These are phyloP conservation scores for Sporothrix schenckii DNA, from an alignment of 2,329 filamentous ascomycete species.

Conservation along the genomic window DNA sequence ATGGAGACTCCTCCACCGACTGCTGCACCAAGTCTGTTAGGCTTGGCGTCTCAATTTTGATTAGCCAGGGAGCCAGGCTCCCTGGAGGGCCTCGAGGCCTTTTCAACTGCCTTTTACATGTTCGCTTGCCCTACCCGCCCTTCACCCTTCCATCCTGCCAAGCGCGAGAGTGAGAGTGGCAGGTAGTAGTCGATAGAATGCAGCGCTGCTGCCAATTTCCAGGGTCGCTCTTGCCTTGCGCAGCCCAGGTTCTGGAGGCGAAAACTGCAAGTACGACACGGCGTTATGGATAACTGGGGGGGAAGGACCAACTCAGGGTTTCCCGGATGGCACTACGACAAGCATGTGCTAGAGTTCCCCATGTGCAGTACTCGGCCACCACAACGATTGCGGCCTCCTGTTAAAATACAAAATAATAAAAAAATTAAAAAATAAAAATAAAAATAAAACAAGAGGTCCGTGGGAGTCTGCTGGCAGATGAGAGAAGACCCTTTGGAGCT, in stretches of 20 bases:
- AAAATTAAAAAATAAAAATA: not conserved
- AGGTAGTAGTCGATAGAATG: not conserved
- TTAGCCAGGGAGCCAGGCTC: not conserved
- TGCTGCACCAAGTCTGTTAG: too few species aligned
- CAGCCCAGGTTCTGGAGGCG: not conserved
- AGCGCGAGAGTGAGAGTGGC: not conserved
- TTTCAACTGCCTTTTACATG: too few species aligned
- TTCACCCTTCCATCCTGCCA: not conserved
- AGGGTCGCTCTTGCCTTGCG: constrained; percentile 6
- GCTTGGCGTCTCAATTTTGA: not conserved
- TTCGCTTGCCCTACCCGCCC: too few species aligned
- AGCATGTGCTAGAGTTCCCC: not conserved
- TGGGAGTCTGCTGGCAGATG: not conserved
- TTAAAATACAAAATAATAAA: too few species aligned
- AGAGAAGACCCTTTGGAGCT: not conserved
- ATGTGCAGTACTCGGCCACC: not conserved
- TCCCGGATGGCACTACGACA: constrained; percentile 15
- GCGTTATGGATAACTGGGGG: too few species aligned
- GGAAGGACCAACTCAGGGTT: not conserved
- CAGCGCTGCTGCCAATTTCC: not conserved
- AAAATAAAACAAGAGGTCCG: not conserved
- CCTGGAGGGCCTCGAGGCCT: too few species aligned
- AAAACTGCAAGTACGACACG: not conserved
- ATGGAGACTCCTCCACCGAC: too few species aligned
- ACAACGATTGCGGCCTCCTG: not conserved